A percentile compares a stretch with the other conserved stretches of the same genome.
Evolutionary conservation across 176 grass and related monocot genomes (phyloP).

Genomic region (Cenchrus purpureus): DNA sequence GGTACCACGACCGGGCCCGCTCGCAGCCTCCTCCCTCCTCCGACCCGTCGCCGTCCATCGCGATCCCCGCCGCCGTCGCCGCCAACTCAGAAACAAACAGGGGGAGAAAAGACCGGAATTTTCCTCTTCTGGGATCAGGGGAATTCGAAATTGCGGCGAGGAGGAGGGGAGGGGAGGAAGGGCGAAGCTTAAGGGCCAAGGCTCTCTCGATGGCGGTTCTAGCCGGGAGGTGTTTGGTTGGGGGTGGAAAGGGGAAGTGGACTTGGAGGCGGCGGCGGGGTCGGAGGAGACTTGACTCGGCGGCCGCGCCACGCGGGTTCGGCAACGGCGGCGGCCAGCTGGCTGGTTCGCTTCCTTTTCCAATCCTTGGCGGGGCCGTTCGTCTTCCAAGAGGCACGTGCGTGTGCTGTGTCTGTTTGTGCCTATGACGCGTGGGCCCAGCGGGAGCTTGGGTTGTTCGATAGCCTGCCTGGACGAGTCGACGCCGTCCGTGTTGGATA

Average conservation of each 20-base stretch:
- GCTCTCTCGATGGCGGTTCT: background rate
- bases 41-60: background rate
- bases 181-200: background rate
- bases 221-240: background rate
- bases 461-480: too few relatives aligned
- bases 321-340: background rate
- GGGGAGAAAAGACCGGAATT: background rate
- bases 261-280: background rate
- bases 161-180: too few relatives aligned
- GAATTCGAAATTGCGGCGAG: background rate
- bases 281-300: constrained; percentile 42
- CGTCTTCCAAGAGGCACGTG: background rate
- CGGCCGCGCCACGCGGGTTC: constrained; percentile 1
- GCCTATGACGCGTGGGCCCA: background rate
- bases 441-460: background rate
- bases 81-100: background rate
- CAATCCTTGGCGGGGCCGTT: background rate
- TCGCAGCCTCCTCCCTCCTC: background rate
- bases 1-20: constrained; percentile 36
- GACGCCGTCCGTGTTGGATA: background rate
- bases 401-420: background rate
- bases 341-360: background rate
- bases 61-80: background rate
- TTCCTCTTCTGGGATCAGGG: too few relatives aligned
- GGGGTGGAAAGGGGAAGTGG: background rate